These are phyloP conservation scores for Sugiyamaella paludigena DNA, from an alignment of 1,139 yeast genomes.

Conservation along the genomic window DNA sequence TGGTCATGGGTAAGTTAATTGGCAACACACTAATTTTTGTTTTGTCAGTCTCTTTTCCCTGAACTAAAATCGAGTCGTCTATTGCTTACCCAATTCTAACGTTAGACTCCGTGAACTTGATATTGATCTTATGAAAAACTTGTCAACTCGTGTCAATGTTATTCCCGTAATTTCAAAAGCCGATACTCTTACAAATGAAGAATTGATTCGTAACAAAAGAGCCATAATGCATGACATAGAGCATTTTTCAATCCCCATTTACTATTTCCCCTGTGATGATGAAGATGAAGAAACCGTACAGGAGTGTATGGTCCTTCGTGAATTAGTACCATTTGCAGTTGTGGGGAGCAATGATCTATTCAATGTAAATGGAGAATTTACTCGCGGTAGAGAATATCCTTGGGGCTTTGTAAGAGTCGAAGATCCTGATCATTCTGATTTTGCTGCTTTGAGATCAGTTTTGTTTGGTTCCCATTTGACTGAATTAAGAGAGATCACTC, in stretches of 20 bases:
- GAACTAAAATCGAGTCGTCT: too few species aligned
- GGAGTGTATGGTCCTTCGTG: slow-evolving; percentile 73
- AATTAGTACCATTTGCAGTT: slow-evolving; percentile 81
- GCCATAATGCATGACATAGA: slow-evolving; percentile 69
- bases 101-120: slow-evolving; percentile 57
- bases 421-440: slow-evolving; percentile 80
- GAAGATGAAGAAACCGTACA: slow-evolving; percentile 69
- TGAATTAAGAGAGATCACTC: slow-evolving; percentile 90
- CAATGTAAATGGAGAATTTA: slow-evolving; percentile 28
- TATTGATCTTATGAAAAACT: slow-evolving; percentile 69
- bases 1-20: slow-evolving; percentile 54
- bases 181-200: slow-evolving; percentile 78
- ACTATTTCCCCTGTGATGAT: slow-evolving; percentile 68
- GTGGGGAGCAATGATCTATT: slow-evolving; percentile 52
- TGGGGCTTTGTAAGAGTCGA: slow-evolving; percentile 79
- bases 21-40: background rate
- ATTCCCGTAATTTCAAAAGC: slow-evolving; percentile 87
- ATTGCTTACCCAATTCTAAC: background rate
- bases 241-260: slow-evolving; percentile 74
- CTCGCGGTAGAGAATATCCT: slow-evolving; percentile 85
- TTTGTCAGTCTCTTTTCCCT: too few species aligned
- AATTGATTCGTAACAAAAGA: slow-evolving; percentile 65
- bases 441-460: slow-evolving; percentile 77
- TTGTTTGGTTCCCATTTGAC: slow-evolving; percentile 88
- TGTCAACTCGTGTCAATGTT: slow-evolving; percentile 79